phyloP scores from a whole-genome alignment of 2,329 filamentous ascomycete genomes.

The Aspergillus sp. region DNA sequence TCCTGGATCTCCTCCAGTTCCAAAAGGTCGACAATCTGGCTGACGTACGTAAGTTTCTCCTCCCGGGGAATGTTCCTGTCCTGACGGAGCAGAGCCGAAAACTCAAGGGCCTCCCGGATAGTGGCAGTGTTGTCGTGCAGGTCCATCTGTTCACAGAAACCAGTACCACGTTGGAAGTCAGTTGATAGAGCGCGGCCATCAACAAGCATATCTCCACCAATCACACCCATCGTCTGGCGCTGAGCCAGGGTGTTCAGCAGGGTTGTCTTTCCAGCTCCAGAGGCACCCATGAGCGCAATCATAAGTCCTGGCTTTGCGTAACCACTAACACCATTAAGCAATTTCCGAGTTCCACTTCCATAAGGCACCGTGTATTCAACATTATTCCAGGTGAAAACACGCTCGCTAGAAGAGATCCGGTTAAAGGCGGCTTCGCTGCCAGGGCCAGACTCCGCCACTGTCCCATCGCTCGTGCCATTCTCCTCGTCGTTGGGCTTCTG shows the following conservation, averaged over 20 bases:
- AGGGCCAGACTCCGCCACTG: slow-evolving; percentile 22
- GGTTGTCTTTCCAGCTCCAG: slow-evolving; percentile 81
- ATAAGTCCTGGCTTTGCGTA: slow-evolving; percentile 79
- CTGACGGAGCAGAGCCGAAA: slow-evolving; percentile 66
- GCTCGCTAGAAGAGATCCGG: slow-evolving; percentile 56
- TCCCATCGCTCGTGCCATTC: slow-evolving; percentile 43
- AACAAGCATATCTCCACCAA: slow-evolving; percentile 70
- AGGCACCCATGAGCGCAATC: slow-evolving; percentile 79
- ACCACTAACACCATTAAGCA: slow-evolving; percentile 70
- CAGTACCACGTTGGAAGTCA: slow-evolving; percentile 68
- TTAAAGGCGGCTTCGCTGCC: slow-evolving; percentile 37
- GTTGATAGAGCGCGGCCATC: slow-evolving; percentile 62
- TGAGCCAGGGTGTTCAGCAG: slow-evolving; percentile 76
- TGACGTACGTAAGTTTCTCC: slow-evolving; percentile 67
- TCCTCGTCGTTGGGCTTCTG: slow-evolving; percentile 57
- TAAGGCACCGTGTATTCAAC: slow-evolving; percentile 71
- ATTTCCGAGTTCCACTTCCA: slow-evolving; percentile 53
- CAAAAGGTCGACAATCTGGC: slow-evolving; percentile 65
- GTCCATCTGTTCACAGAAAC: slow-evolving; percentile 72
- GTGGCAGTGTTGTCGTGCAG: slow-evolving; percentile 66
- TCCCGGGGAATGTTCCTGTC: slow-evolving; percentile 52
- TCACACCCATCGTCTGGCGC: slow-evolving; percentile 65
- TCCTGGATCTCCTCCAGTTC: slow-evolving; percentile 67
- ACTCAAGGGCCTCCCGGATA: slow-evolving; percentile 67
- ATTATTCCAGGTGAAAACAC: slow-evolving; percentile 70